Evolutionary conservation across 208 protist genomes (phyloP).

Genomic region (Polymyxa betae): DNA sequence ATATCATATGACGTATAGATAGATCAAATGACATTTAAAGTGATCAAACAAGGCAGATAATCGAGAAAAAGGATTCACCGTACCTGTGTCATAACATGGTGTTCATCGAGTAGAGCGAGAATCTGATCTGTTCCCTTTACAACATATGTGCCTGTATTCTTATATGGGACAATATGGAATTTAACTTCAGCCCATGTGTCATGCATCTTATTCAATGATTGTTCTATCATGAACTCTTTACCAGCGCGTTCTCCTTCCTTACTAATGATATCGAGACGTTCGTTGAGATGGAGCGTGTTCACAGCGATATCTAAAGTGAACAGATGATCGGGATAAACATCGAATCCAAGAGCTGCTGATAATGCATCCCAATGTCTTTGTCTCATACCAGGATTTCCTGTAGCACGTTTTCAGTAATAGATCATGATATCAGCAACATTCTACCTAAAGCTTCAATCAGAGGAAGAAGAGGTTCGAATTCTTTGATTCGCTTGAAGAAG

Average conservation of each 20-base stretch:
- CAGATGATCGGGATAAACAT: conserved; percentile 58
- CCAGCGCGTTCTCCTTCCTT: conserved; percentile 87
- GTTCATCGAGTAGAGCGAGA: conserved; percentile 81
- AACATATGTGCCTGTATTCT: conserved; percentile 81
- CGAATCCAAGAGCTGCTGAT: conserved; percentile 80
- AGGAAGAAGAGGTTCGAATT: conserved; percentile 91
- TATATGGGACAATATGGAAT: conserved; percentile 67
- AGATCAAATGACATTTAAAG: conserved; percentile 54
- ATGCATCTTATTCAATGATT: conserved; percentile 89
- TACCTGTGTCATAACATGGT: conserved; percentile 60
- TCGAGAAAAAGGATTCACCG: background rate
- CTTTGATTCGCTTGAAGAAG: conserved; percentile 84
- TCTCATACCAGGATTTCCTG: conserved; percentile 73
- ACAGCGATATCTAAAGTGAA: conserved; percentile 83
- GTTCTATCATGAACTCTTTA: conserved; percentile 92
- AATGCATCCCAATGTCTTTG: conserved; percentile 79
- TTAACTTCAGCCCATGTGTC: conserved; percentile 66
- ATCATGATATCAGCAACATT: background rate
- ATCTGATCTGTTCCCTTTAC: conserved; percentile 88
- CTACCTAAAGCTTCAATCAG: conserved; percentile 88
- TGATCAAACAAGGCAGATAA: background rate
- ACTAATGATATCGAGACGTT: conserved; percentile 83
- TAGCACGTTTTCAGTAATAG: background rate
- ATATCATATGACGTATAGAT: conserved; percentile 53
- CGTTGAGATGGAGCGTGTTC: conserved; percentile 81